phyloP scores from a whole-genome alignment of 805 yeast genomes.

The Monosporozyma aquatica region DNA sequence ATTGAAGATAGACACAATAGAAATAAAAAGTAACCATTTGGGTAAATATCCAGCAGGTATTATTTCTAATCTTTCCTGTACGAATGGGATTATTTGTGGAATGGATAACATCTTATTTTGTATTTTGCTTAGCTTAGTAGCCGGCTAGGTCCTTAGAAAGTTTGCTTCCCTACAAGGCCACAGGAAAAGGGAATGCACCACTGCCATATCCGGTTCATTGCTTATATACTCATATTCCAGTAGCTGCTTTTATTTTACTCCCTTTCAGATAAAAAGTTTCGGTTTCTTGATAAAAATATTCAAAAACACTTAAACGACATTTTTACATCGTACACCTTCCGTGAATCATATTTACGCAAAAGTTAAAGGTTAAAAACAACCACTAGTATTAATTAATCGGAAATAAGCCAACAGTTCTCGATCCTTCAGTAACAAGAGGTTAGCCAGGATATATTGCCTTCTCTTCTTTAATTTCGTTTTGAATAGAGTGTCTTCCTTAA shows the following conservation, averaged over 20 bases:
- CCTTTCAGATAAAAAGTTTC: too few relatives aligned
- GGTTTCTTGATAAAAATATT: too few relatives aligned
- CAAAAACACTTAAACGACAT: too few relatives aligned
- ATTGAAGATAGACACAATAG: constrained; percentile 87
- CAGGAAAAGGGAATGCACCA: too few relatives aligned
- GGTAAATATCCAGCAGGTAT: constrained; percentile 52
- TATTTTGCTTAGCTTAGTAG: too few relatives aligned
- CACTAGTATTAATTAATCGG: neutral
- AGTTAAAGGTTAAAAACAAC: neutral
- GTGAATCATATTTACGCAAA: too few relatives aligned
- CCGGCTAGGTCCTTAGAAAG: too few relatives aligned
- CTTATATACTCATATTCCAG: too few relatives aligned
- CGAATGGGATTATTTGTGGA: constrained; percentile 28
- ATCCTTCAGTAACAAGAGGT: neutral
- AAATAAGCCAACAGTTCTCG: neutral
- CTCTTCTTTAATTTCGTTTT: neutral
- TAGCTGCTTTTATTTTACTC: too few relatives aligned
- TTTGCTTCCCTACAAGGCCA: too few relatives aligned
- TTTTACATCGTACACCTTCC: too few relatives aligned
- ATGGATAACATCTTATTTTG: constrained; percentile 23
- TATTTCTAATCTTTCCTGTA: constrained; percentile 14
- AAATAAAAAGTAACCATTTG: constrained; percentile 70
- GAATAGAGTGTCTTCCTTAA: neutral
- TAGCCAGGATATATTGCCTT: neutral
- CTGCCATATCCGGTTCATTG: too few relatives aligned